A percentile compares a stretch with the other conserved stretches of the same genome.
Evolutionary conservation across 192 early-diverging fungal genomes (phyloP).

Genomic region (Geranomyces variabilis): DNA sequence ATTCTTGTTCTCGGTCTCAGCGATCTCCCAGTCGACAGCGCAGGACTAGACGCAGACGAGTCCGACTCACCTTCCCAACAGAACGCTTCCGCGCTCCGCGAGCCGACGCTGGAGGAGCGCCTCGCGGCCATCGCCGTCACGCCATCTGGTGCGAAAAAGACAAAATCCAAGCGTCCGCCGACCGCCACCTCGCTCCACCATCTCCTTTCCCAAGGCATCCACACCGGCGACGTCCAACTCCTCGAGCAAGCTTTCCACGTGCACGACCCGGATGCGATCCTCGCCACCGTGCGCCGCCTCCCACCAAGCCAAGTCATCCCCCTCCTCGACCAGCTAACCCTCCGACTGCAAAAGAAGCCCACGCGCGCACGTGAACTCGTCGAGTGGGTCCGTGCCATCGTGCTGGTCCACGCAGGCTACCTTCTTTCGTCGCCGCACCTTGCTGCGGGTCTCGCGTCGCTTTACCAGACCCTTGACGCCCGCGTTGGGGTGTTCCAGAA

Average conservation of each 20-base stretch:
- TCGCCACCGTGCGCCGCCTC: constrained; percentile 46
- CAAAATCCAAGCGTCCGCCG: constrained; percentile 25
- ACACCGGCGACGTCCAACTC: constrained; percentile 44
- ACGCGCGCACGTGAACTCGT: constrained; percentile 41
- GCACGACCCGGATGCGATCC: constrained; percentile 38
- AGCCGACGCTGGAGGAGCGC: constrained; percentile 52
- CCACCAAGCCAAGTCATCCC: constrained; percentile 43
- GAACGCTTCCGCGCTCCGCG: constrained; percentile 18
- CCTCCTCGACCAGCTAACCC: constrained; percentile 45
- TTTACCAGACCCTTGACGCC: constrained; percentile 43
- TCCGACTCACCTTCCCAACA: background rate
- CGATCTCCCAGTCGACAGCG: constrained; percentile 26
- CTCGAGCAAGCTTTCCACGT: constrained; percentile 47
- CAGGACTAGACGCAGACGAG: background rate
- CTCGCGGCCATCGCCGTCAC: constrained; percentile 35
- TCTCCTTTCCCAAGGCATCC: constrained; percentile 49
- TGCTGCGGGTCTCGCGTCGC: constrained; percentile 25
- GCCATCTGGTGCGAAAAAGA: constrained; percentile 4
- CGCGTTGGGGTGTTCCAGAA: constrained; percentile 36
- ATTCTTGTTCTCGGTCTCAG: constrained; percentile 22
- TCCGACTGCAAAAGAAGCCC: constrained; percentile 40
- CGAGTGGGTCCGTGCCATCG: constrained; percentile 53
- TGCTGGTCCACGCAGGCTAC: constrained; percentile 47
- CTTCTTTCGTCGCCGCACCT: constrained; percentile 49
- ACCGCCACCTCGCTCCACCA: constrained; percentile 47